These are phyloP conservation scores for Puccinia horiana DNA, from an alignment of 1,284 basidiomycete species.

Conservation along the genomic window DNA sequence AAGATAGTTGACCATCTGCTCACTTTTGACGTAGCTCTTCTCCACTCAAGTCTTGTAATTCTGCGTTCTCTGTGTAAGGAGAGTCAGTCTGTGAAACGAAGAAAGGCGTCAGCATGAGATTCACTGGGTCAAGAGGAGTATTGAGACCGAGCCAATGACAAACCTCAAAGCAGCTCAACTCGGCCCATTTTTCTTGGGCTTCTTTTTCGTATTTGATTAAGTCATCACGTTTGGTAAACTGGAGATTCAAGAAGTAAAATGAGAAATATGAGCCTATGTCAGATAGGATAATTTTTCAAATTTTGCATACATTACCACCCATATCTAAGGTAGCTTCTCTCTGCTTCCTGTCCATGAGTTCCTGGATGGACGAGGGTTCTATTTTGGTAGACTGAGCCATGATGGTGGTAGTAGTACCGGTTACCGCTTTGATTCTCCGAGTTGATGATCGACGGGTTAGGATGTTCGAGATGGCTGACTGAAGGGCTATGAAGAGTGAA, in stretches of 20 bases:
- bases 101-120: background rate
- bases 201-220: slow-evolving; percentile 38
- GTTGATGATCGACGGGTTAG: background rate
- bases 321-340: slow-evolving; percentile 40
- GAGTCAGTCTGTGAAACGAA: slow-evolving; percentile 33
- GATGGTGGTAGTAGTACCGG: background rate
- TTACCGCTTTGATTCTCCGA: background rate
- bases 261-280: background rate
- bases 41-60: slow-evolving; percentile 18
- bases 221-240: slow-evolving; percentile 48
- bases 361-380: slow-evolving; percentile 17
- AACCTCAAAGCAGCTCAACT: slow-evolving; percentile 26
- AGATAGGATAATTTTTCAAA: background rate
- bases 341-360: slow-evolving; percentile 42
- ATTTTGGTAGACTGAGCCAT: slow-evolving; percentile 6
- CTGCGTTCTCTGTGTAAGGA: slow-evolving; percentile 37
- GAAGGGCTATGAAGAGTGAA: background rate
- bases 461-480: background rate
- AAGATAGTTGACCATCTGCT: too few species aligned
- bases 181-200: slow-evolving; percentile 38
- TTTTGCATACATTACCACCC: background rate
- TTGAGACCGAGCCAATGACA: background rate
- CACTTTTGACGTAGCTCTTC: slow-evolving; percentile 45
- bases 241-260: background rate
- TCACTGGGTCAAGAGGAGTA: background rate